Percentiles rank a stretch among this genome's conserved stretches.
Conservation (phyloP, 208 protist species). For the Leishmania turanica region DNA sequence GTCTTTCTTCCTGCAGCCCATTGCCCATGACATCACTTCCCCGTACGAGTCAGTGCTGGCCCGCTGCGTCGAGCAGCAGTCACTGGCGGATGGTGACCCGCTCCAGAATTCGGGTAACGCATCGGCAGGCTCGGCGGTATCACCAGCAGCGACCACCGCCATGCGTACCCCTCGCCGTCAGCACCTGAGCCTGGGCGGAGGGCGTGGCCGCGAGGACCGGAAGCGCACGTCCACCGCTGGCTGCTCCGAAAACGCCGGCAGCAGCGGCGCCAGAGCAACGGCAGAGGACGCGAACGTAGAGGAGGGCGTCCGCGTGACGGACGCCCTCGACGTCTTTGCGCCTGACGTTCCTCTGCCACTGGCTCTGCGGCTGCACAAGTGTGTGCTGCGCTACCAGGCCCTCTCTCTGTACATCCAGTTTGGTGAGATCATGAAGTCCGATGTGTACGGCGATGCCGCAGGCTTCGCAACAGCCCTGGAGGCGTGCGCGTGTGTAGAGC, state of each 20-base stretch:
- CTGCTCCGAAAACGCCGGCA: background rate
- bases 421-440: conserved; percentile 31
- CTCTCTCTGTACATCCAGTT: conserved; percentile 43
- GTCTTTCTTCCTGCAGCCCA: conserved; percentile 23
- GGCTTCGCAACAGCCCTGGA: conserved; percentile 14
- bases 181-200: background rate
- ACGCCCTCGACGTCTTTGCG: conserved; percentile 17
- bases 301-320: conserved; percentile 18
- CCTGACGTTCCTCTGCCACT: conserved; percentile 44
- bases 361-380: conserved; percentile 50
- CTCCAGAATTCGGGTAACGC: background rate
- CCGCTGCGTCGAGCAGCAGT: conserved; percentile 25
- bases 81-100: background rate
- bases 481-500: conserved; percentile 25
- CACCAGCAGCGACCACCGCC: background rate
- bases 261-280: background rate
- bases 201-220: conserved; percentile 12
- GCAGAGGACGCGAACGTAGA: background rate
- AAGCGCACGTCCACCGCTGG: background rate
- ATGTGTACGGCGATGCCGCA: conserved; percentile 37
- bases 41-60: conserved; percentile 22
- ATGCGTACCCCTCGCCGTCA: background rate
- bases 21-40: conserved; percentile 28
- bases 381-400: conserved; percentile 56
- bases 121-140: background rate